Evolutionary conservation across 768 basidiomycete genomes (phyloP).

Genomic region (Boletus pseudopeckii): DNA sequence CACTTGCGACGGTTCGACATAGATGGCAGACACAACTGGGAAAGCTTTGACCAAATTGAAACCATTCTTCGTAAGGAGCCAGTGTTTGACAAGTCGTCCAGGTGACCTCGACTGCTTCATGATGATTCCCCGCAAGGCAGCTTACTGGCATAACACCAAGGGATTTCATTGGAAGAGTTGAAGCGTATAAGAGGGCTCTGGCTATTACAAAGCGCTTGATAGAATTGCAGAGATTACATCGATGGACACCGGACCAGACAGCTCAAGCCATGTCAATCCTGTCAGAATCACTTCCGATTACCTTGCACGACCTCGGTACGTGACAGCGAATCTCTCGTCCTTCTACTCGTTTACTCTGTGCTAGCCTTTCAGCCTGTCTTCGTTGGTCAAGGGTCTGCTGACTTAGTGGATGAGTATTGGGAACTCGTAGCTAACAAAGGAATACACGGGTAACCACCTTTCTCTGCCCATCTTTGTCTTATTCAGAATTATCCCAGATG

Average conservation of each 20-base stretch:
- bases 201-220: slow-evolving; percentile 52
- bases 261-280: slow-evolving; percentile 43
- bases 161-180: slow-evolving; percentile 54
- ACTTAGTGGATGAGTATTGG: slow-evolving; percentile 51
- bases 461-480: background rate
- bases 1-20: background rate
- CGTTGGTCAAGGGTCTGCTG: slow-evolving; percentile 53
- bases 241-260: slow-evolving; percentile 51
- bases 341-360: slow-evolving; percentile 10
- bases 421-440: slow-evolving; percentile 49
- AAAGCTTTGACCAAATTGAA: slow-evolving; percentile 43
- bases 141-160: slow-evolving; percentile 30
- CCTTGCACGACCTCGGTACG: slow-evolving; percentile 37
- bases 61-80: slow-evolving; percentile 50
- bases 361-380: slow-evolving; percentile 67
- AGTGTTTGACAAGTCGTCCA: slow-evolving; percentile 54
- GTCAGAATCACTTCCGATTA: slow-evolving; percentile 53
- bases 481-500: slow-evolving; percentile 36
- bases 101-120: slow-evolving; percentile 32
- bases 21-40: slow-evolving; percentile 54
- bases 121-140: background rate
- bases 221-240: slow-evolving; percentile 53
- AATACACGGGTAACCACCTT: slow-evolving; percentile 45
- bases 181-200: slow-evolving; percentile 54
- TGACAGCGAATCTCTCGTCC: slow-evolving; percentile 20